Conservation (phyloP, 257 asterid species). For the Misopates orontium region DNA sequence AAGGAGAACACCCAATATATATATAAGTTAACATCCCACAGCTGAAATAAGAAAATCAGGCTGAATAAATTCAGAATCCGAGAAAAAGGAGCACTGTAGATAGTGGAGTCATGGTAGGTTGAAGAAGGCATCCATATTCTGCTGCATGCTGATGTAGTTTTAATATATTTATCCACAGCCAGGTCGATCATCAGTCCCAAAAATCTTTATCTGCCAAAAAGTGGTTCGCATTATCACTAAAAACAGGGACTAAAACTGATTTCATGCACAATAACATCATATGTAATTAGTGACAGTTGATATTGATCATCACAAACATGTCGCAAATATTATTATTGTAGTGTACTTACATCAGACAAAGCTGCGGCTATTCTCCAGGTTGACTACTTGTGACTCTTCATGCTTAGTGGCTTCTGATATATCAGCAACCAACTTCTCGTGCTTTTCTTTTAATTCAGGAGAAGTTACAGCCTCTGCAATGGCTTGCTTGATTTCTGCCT, state of each 20-base stretch:
- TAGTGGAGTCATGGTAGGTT: constrained; percentile 13
- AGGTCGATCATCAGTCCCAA: constrained; percentile 16
- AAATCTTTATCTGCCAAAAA: constrained; percentile 24
- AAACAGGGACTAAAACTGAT: not conserved
- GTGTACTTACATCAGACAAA: constrained; percentile 44
- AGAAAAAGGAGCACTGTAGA: too few species aligned
- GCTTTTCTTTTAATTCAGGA: constrained; percentile 55
- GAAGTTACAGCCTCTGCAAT: constrained; percentile 47
- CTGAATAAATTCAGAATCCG: too few species aligned
- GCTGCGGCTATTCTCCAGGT: constrained; percentile 39
- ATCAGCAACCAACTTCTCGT: constrained; percentile 54
- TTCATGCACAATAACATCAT: not conserved
- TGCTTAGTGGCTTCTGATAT: constrained; percentile 37
- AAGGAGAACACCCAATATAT: not conserved
- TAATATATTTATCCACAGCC: constrained; percentile 32
- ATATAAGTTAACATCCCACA: not conserved
- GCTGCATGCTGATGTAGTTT: constrained; percentile 28
- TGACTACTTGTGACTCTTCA: constrained; percentile 29
- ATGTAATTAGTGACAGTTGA: not conserved
- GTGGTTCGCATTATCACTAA: constrained; percentile 1
- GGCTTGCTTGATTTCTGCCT: constrained; percentile 57
- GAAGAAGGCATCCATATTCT: constrained; percentile 20
- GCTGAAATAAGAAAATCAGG: not conserved
- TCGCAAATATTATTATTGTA: not conserved
- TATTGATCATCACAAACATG: not conserved